Evolutionary conservation across 73 alveolate species (phyloP), one percentile per base, ranked within the genome.

Genomic region (Symbiodinium pilosum): DNA sequence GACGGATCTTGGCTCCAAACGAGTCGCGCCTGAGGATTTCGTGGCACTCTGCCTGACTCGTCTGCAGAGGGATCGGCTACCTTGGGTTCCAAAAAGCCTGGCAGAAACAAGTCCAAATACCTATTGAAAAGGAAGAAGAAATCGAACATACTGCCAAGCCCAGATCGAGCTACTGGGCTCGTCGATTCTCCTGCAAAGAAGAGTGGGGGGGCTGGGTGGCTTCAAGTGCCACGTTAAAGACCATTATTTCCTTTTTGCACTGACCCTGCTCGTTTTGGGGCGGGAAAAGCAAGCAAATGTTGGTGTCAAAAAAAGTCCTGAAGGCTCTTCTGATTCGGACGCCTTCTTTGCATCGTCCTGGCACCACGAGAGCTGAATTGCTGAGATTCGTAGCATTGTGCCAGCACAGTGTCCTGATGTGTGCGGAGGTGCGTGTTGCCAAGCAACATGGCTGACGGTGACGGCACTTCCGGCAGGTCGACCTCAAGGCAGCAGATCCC

Each of bases 401-500:
- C n/a, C n/a, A n/a, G n/a, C n/a, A n/a, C n/a, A n/a, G n/a, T 47
- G 21, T 47, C 41, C 81, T 64, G 81, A 20, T 18, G 38, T 38
- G 34, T 20, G 81, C 81, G 81, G 81, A 64, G 81, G 81, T 64
- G 81, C 81, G 81, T 64, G 81, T 64, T 64, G 81, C 81, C 81
- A n/a, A 64, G 81, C 81, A 64, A 38, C 39, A 64, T 64, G 81
- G 81, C 81, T 9, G 81, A 64, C 26, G 73, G 73, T 26, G 73
- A 54, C 41, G 81, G 81, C 12, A 38, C 81, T 64, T 64, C 81
- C 81, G 81, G 81, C 81, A 47, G 21, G 14, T 47, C 59, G 59
- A 47, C 59, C 59, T 47, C 59, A 47, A 47, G 59, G n/a, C n/a
- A n/a, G n/a, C n/a, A n/a, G n/a, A n/a, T n/a, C n/a, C n/a, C n/a